Base-by-base conservation (phyloP, 2,329 filamentous ascomycete species). In the Aspergillus ochraceoroseus region DNA sequence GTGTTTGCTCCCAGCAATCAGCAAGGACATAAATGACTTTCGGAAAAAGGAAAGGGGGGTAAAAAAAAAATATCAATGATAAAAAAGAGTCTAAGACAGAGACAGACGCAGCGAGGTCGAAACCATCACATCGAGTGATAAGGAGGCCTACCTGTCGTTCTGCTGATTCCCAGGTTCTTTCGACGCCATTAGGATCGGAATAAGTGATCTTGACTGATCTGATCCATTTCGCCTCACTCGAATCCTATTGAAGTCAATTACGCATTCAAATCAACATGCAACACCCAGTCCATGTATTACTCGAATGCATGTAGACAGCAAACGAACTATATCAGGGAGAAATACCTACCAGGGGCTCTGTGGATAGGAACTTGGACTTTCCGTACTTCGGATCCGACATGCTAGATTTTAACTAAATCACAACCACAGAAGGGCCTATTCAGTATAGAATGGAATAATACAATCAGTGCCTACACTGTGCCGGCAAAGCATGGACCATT, bases 81-180 rank as follows among this genome's bases (percentile, higher is more conserved):
- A n/a, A n/a, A n/a, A n/a, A n/a, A n/a, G n/a, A n/a, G n/a, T n/a
- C n/a, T n/a, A n/a, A n/a, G n/a, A n/a, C 15, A 19, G 19, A 18
- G 15, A 12, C 19, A 11, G 17, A 11, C 9, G 30, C 13, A n/a
- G 7, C 5, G 30, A n/a, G 2, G 22, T 14, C 19, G 9, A 19
- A 35, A 23, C 17, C 22, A 9, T 13, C 31, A n/a, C 11, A 14
- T 27, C 13, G 26, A 38, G 14, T 18, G 20, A 12, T 19, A 5
- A 14, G 20, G 8, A 12, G 27, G 9, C 41, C 47, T 47, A 70
- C 67, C 59, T 61, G 62, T 43, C 68, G 56, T 47, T 71, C 67
- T 3, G 65, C 65, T 5, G 65, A 66, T 47, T 71, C 68, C 68
- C 68, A 71, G 11, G 61, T 64, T 36, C 68, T 56, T 41, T 65